A percentile compares a stretch with the other conserved stretches of the same genome.
phyloP scores from a whole-genome alignment of 768 basidiomycete species.

The Psilocybe cyanescens region DNA sequence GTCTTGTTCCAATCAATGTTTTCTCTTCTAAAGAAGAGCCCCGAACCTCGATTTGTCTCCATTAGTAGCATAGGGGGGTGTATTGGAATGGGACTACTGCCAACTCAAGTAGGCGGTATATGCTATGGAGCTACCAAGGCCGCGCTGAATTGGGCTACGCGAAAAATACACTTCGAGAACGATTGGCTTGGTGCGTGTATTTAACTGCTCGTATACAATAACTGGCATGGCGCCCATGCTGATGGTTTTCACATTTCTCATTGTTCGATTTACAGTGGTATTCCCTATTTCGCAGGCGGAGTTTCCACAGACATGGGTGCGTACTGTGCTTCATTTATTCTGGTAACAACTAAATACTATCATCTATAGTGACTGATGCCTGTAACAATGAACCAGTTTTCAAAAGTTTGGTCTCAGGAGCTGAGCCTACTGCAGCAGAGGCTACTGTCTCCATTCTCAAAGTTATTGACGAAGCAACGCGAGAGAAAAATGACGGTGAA shows the following conservation, averaged over 20 bases:
- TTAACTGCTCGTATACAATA: no score
- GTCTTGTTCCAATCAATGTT: constrained; percentile 8
- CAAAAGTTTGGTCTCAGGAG: no score
- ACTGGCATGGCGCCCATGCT: no score
- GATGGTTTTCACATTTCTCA: no score
- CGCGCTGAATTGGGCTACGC: constrained; percentile 4
- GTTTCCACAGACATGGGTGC: background rate
- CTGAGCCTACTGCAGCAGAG: background rate
- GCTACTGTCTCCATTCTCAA: background rate
- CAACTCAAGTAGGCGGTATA: background rate
- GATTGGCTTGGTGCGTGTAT: constrained; percentile 1
- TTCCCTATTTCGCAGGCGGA: background rate
- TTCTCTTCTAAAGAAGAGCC: constrained; percentile 1
- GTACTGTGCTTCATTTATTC: no score
- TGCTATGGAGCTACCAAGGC: constrained; percentile 4
- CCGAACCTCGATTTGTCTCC: constrained; percentile 5
- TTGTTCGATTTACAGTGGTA: background rate
- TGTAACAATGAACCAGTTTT: no score
- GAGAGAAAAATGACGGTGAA: background rate
- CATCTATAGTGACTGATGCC: no score
- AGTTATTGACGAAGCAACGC: background rate
- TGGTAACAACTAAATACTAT: no score
- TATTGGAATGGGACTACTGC: background rate
- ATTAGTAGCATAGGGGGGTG: background rate
- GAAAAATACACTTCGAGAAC: constrained; percentile 14